A percentile compares a stretch with the other conserved stretches of the same genome.
phyloP scores from a whole-genome alignment of 1,284 basidiomycete species.

The Salmacisia buchloeana region DNA sequence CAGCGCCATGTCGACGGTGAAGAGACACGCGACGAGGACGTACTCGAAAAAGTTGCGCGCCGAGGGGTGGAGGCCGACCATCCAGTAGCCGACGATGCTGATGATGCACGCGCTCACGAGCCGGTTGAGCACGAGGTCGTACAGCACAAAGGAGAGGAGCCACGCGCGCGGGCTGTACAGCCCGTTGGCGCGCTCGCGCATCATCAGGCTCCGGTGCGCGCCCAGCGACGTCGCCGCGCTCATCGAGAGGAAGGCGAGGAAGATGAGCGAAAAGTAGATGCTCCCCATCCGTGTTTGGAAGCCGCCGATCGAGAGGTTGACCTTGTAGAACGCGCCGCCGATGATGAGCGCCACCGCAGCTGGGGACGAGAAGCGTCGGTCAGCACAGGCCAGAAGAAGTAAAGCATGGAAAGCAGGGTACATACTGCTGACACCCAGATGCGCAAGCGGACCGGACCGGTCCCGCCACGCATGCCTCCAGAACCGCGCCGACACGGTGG shows the following conservation, averaged over 20 bases:
- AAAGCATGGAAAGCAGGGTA: not conserved
- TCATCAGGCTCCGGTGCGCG: slow-evolving; percentile 28
- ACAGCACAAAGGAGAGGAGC: slow-evolving; percentile 29
- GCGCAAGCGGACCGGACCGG: slow-evolving; percentile 26
- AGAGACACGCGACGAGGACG: slow-evolving; percentile 31
- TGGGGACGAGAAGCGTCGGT: not conserved
- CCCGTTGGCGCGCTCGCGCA: slow-evolving; percentile 36
- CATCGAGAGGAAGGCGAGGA: slow-evolving; percentile 27
- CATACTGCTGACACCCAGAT: slow-evolving; percentile 20
- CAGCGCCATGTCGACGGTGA: slow-evolving; percentile 25
- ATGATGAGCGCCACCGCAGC: slow-evolving; percentile 28
- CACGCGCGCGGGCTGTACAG: slow-evolving; percentile 29
- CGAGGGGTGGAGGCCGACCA: slow-evolving; percentile 32
- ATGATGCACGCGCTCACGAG: slow-evolving; percentile 23
- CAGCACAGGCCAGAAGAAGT: not conserved
- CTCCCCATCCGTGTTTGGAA: slow-evolving; percentile 37
- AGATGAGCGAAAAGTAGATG: slow-evolving; percentile 37
- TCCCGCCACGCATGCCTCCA: slow-evolving; percentile 28
- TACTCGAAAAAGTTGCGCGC: slow-evolving; percentile 35
- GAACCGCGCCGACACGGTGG: slow-evolving; percentile 22
- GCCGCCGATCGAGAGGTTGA: slow-evolving; percentile 27
- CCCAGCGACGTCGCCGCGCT: slow-evolving; percentile 24
- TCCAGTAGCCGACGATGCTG: slow-evolving; percentile 31
- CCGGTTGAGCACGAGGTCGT: slow-evolving; percentile 30
- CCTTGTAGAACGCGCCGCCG: slow-evolving; percentile 38